Percentiles rank a stretch among this genome's conserved stretches.
Conservation (phyloP, 2,329 filamentous ascomycete genomes). For the Aureobasidium sp. region DNA sequence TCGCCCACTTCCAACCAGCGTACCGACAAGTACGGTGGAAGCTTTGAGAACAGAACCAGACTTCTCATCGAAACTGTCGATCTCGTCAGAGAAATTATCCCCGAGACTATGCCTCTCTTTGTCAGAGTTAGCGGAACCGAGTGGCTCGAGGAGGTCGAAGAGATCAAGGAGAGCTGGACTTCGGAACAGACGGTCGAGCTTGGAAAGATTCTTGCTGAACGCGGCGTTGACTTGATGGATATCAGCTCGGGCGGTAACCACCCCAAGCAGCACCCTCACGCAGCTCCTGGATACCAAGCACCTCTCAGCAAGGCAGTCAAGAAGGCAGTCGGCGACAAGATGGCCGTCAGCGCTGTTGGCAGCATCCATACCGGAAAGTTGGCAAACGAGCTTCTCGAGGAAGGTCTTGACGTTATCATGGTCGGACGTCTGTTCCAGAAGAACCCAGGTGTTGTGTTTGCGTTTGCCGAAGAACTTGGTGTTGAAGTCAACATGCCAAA, state of each 20-base stretch:
- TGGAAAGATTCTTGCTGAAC: constrained; percentile 57
- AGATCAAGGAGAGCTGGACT: constrained; percentile 56
- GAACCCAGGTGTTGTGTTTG: constrained; percentile 63
- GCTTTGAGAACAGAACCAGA: constrained; percentile 62
- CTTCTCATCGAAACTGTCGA: constrained; percentile 61
- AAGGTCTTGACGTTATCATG: constrained; percentile 58
- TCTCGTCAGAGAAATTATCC: constrained; percentile 53
- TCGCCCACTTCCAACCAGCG: constrained; percentile 62
- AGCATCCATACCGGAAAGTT: constrained; percentile 60
- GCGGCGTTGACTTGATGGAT: constrained; percentile 76
- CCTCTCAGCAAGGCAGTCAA: constrained; percentile 66
- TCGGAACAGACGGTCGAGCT: constrained; percentile 55
- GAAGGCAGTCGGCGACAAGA: constrained; percentile 59
- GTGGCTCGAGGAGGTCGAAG: constrained; percentile 58
- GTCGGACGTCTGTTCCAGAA: constrained; percentile 70
- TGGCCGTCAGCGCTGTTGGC: constrained; percentile 69
- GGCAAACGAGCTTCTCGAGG: constrained; percentile 53
- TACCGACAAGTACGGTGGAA: constrained; percentile 59
- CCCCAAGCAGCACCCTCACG: constrained; percentile 45
- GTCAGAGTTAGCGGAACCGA: constrained; percentile 67
- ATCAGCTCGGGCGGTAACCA: constrained; percentile 70
- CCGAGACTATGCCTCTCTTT: constrained; percentile 61
- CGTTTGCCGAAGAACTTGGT: constrained; percentile 62
- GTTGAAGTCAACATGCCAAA: constrained; percentile 64
- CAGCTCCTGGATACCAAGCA: constrained; percentile 63